Evolutionary conservation across 345 rosid genomes (phyloP).

Genomic region (Brassica cretica): DNA sequence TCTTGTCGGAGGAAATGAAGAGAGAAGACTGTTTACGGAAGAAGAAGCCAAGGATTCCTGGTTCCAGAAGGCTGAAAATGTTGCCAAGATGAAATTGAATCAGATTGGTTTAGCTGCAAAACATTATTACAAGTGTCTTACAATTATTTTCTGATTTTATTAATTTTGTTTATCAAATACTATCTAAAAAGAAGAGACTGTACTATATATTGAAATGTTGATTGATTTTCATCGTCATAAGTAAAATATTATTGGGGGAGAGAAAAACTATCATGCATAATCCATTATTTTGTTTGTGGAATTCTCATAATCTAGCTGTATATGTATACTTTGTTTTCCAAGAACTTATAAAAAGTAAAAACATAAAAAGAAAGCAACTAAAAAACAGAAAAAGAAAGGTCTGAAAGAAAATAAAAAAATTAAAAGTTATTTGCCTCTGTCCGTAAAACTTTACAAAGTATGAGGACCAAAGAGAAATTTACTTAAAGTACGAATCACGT

Average conservation of each 20-base stretch:
- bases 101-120: conserved; percentile 31
- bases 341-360: background rate
- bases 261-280: background rate
- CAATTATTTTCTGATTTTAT: conserved; percentile 28
- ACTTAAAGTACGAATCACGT: background rate
- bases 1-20: conserved; percentile 29
- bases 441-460: background rate
- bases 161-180: background rate
- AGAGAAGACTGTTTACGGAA: conserved; percentile 21
- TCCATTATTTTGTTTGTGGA: background rate
- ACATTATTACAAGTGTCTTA: conserved; percentile 30
- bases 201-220: background rate
- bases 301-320: background rate
- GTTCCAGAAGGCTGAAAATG: conserved; percentile 31
- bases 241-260: background rate
- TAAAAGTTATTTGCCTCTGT: background rate
- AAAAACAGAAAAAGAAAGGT: too few species aligned
- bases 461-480: conserved; percentile 4
- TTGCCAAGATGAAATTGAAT: conserved; percentile 30
- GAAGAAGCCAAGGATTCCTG: conserved; percentile 28
- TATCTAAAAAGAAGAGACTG: background rate
- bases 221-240: background rate
- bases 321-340: background rate
- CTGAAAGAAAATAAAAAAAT: background rate
- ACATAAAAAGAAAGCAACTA: too few species aligned